These are phyloP conservation scores for Bretschneidera sinensis DNA, from an alignment of 345 rosid species.

Conservation along the genomic window DNA sequence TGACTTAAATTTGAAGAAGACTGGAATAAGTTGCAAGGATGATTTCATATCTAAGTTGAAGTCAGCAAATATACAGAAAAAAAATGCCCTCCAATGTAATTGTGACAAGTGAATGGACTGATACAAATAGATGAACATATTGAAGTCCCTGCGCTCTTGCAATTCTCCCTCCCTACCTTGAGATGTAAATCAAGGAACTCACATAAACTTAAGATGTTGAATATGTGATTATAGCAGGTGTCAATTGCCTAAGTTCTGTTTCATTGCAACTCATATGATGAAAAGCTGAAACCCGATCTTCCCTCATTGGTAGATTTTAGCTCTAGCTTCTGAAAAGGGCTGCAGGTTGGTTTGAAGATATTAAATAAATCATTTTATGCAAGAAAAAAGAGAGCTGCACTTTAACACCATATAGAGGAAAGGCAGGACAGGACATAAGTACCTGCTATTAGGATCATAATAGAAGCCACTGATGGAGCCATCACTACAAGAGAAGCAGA, in stretches of 20 bases:
- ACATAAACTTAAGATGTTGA: not conserved
- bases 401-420: not conserved
- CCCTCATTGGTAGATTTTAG: constrained; percentile 73
- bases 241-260: not conserved
- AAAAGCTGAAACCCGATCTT: constrained; percentile 73
- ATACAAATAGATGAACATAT: too few species aligned
- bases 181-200: not conserved
- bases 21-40: too few species aligned
- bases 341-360: constrained; percentile 28
- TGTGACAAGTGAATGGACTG: not conserved
- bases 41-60: too few species aligned
- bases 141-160: not conserved
- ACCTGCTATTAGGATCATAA: constrained; percentile 95
- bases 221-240: not conserved
- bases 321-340: constrained; percentile 94
- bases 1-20: too few species aligned
- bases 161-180: not conserved
- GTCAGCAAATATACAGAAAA: too few species aligned
- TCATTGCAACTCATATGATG: constrained; percentile 77
- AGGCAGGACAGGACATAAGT: not conserved
- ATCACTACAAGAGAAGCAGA: constrained; percentile 91
- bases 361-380: constrained; percentile 5
- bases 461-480: constrained; percentile 91
- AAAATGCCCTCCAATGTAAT: not conserved
- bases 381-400: not conserved